A percentile compares a stretch with the other conserved stretches of the same genome.
phyloP scores from a whole-genome alignment of 176 grass and related monocot species.

The Urochloa ruziziensis region DNA sequence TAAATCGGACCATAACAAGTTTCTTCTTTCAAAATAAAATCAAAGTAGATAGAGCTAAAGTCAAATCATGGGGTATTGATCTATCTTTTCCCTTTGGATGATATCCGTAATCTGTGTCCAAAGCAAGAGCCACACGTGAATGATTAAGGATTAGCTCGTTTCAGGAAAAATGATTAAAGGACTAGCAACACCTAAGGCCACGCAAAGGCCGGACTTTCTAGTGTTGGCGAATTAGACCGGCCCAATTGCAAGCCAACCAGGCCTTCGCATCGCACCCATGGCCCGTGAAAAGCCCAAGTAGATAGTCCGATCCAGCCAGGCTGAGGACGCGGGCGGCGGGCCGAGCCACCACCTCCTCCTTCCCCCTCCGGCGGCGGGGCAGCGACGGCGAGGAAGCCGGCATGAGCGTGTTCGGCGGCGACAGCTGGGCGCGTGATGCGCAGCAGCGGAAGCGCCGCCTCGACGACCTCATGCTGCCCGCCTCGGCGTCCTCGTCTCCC shows the following conservation, averaged over 20 bases:
- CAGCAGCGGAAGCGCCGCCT: conserved; percentile 71
- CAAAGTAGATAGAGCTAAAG: too few species aligned
- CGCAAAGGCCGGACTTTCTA: too few species aligned
- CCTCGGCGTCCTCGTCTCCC: conserved; percentile 30
- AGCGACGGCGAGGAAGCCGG: not conserved
- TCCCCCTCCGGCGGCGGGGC: not conserved
- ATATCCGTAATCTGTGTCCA: too few species aligned
- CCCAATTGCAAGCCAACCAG: not conserved
- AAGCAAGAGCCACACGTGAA: too few species aligned
- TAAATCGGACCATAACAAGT: not conserved
- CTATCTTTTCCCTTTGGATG: too few species aligned
- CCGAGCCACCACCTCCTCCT: not conserved
- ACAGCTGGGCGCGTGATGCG: conserved; percentile 70
- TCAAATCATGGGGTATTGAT: too few species aligned
- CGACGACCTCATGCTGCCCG: conserved; percentile 62
- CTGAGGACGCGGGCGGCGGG: not conserved
- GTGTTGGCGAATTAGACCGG: not conserved
- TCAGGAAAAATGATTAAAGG: too few species aligned
- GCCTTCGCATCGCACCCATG: too few species aligned
- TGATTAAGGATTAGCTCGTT: too few species aligned
- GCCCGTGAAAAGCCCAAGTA: not conserved
- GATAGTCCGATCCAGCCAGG: not conserved
- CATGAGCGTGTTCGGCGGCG: conserved; percentile 77
- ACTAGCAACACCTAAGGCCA: too few species aligned
- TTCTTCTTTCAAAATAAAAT: too few species aligned